A percentile compares a stretch with the other conserved stretches of the same genome.
Conservation (phyloP, 1,284 basidiomycete species). For the Apiotrichum domesticum region DNA sequence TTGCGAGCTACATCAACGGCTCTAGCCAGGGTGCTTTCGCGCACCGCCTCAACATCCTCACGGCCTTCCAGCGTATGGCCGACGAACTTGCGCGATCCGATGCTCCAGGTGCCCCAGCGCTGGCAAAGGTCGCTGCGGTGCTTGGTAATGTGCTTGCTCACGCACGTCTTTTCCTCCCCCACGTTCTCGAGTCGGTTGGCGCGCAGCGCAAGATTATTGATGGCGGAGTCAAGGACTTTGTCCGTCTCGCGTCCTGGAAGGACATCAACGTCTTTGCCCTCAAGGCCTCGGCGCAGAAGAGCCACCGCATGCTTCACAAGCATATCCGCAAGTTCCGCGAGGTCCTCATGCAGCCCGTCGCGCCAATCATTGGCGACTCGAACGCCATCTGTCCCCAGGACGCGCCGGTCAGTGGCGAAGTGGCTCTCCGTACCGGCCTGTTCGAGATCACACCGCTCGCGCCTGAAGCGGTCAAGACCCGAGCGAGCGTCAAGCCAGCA, state of each 20-base stretch:
- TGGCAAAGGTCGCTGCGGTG: constrained; percentile 55
- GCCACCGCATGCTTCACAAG: constrained; percentile 88
- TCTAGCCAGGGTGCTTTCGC: constrained; percentile 78
- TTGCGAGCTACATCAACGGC: constrained; percentile 74
- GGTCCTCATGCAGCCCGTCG: constrained; percentile 68
- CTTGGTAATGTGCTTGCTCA: constrained; percentile 63
- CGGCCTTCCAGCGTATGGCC: constrained; percentile 58
- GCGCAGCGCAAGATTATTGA: constrained; percentile 64
- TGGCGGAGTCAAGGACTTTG: constrained; percentile 74
- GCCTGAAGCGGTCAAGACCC: constrained; percentile 7
- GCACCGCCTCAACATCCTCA: constrained; percentile 63
- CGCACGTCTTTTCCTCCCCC: constrained; percentile 60
- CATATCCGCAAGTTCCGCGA: constrained; percentile 89
- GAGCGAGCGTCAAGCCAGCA: constrained; percentile 5
- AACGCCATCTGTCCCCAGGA: constrained; percentile 33
- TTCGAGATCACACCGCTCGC: constrained; percentile 13
- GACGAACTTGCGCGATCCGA: constrained; percentile 16
- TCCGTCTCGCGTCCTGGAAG: constrained; percentile 97
- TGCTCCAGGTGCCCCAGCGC: constrained; percentile 47
- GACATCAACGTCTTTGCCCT: constrained; percentile 94
- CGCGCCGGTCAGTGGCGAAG: background rate
- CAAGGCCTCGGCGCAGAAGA: constrained; percentile 82
- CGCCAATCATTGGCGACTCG: constrained; percentile 37
- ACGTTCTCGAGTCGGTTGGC: constrained; percentile 54
- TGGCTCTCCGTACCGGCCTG: background rate